Base-by-base conservation (phyloP, 805 yeast species). In the Lipomyces anomalus region DNA sequence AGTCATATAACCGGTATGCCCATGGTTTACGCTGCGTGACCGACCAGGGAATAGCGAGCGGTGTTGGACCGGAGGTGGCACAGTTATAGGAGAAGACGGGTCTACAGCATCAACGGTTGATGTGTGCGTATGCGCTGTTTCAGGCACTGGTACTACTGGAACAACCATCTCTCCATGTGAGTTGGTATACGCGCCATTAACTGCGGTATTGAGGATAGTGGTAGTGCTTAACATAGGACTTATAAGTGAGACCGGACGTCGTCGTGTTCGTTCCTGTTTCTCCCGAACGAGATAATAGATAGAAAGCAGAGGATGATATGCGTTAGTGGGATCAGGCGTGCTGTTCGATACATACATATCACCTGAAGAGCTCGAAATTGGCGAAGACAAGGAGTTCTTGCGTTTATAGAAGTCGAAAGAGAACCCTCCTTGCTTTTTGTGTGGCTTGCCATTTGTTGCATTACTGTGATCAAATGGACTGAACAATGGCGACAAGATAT, bases 211-310 rank as follows among this genome's bases (percentile, higher is more conserved):
- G n/a, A n/a, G n/a, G n/a, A n/a, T n/a, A n/a, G n/a, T n/a, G n/a
- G n/a, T n/a, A n/a, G n/a, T n/a, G n/a, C n/a, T n/a, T n/a, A n/a
- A n/a, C n/a, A n/a, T n/a, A n/a, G n/a, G n/a, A n/a, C n/a, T n/a
- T n/a, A n/a, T n/a, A n/a, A n/a, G n/a, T n/a, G n/a, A n/a, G n/a
- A n/a, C n/a, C n/a, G n/a, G 45, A 4, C 50, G 41, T n/a, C 46
- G 44, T n/a, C 42, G 43, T 6, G 43, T 26, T 17, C 55, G 49
- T 20, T 46, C 55, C 21, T 50, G 55, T 18, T 50, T 42, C 33
- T 92, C 98, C 43, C 78, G 81, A 16, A 88, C 95, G 53, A 92
- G 72, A 60, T 78, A 82, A 62, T 92, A 92, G 32, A 90, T 82
- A 4, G 95, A 86, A 9, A 90, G 67, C 52, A 89, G 71, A 0